Evolutionary conservation across 495 filamentous ascomycete genomes (phyloP).

Genomic region (Penicillium pancosmium): DNA sequence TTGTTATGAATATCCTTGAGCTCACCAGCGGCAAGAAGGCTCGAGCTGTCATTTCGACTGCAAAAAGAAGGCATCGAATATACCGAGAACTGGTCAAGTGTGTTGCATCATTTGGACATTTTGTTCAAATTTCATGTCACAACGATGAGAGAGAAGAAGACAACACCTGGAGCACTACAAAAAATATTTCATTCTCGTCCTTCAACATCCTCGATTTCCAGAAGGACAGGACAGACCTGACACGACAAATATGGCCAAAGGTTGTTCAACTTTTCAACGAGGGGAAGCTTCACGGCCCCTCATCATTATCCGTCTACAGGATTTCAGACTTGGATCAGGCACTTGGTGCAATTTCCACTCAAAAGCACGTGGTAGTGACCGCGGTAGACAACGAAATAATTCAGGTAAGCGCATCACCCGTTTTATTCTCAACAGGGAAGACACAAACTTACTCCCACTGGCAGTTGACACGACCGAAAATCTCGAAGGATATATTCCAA

Average conservation of each 20-base stretch:
- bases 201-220: slow-evolving; percentile 21
- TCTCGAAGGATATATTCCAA: slow-evolving; percentile 7
- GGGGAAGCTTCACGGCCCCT: slow-evolving; percentile 10
- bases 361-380: slow-evolving; percentile 14
- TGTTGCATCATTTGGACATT: slow-evolving; percentile 18
- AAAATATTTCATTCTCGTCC: slow-evolving; percentile 17
- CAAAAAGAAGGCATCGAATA: background rate
- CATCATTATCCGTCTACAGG: background rate
- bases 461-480: slow-evolving; percentile 6
- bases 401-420: slow-evolving; percentile 6
- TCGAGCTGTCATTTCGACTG: slow-evolving; percentile 4
- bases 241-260: slow-evolving; percentile 8
- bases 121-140: slow-evolving; percentile 11
- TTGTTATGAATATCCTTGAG: slow-evolving; percentile 3
- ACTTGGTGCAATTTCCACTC: background rate
- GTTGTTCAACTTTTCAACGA: slow-evolving; percentile 13
- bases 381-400: slow-evolving; percentile 8
- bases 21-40: slow-evolving; percentile 13
- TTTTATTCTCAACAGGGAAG: background rate
- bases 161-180: background rate
- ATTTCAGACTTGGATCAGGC: slow-evolving; percentile 11
- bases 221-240: slow-evolving; percentile 1
- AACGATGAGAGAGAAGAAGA: background rate
- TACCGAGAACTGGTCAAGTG: background rate
- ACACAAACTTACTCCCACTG: background rate